Percentiles rank a stretch among this genome's conserved stretches.
Evolutionary conservation across 179 eudicot genomes (phyloP).

Genomic region (Patellifolia procumbens): DNA sequence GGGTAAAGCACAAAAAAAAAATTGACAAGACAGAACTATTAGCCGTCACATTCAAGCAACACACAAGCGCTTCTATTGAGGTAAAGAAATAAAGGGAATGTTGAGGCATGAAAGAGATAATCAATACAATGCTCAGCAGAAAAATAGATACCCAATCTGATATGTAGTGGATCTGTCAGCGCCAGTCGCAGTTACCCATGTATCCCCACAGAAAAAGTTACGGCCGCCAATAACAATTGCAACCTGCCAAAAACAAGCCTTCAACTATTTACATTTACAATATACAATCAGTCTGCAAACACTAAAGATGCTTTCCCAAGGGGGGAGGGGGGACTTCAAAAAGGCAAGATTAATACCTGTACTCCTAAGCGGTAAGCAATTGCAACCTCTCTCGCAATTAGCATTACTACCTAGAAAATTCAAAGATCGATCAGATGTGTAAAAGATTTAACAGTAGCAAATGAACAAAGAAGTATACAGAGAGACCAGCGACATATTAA

Average conservation of each 20-base stretch:
- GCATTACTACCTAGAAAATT: conserved; percentile 67
- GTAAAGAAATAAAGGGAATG: not conserved
- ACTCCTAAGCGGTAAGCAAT: conserved; percentile 77
- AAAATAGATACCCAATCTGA: conserved; percentile 76
- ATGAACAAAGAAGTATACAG: not conserved
- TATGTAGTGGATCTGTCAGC: conserved; percentile 87
- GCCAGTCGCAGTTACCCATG: conserved; percentile 89
- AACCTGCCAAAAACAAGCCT: conserved; percentile 46
- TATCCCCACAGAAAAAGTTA: conserved; percentile 92
- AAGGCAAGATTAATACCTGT: conserved; percentile 53
- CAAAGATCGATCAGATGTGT: conserved; percentile 6
- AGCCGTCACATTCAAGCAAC: not conserved
- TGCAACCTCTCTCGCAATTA: conserved; percentile 88
- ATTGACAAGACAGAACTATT: not conserved
- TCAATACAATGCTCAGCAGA: not conserved
- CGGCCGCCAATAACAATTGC: conserved; percentile 97
- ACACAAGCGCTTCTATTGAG: not conserved
- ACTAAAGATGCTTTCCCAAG: not conserved
- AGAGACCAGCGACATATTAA: conserved; percentile 7
- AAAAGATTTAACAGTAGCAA: conserved; percentile 8
- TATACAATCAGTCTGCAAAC: not conserved
- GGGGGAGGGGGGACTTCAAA: not conserved
- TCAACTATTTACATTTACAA: not conserved
- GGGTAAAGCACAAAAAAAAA: not conserved
- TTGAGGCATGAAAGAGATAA: not conserved